Percentiles rank a stretch among this genome's conserved stretches.
Evolutionary conservation across 495 filamentous ascomycete species (phyloP).

Genomic region (Daldinia grandis): DNA sequence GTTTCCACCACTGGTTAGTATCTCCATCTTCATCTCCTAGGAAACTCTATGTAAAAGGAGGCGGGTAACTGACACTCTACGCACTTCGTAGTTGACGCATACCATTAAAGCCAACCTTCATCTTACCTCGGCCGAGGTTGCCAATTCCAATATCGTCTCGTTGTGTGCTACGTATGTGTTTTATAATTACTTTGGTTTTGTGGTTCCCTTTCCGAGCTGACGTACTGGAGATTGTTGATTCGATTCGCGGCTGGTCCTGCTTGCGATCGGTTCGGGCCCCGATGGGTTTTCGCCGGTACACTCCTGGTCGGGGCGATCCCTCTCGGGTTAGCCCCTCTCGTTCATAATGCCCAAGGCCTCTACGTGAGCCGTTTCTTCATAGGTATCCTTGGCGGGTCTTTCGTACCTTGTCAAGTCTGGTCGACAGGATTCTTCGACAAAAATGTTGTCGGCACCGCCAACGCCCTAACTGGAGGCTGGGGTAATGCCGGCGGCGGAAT

Average conservation of each 20-base stretch:
- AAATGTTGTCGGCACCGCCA: slow-evolving; percentile 90
- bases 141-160: slow-evolving; percentile 93
- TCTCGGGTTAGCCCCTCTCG: slow-evolving; percentile 81
- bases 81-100: slow-evolving; percentile 65
- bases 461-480: slow-evolving; percentile 83
- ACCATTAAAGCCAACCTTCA: slow-evolving; percentile 81
- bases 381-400: slow-evolving; percentile 88
- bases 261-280: slow-evolving; percentile 86
- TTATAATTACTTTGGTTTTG: neutral
- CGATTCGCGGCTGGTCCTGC: slow-evolving; percentile 83
- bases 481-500: slow-evolving; percentile 94
- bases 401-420: slow-evolving; percentile 97
- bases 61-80: slow-evolving; percentile 29
- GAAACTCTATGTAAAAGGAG: neutral
- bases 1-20: slow-evolving; percentile 80
- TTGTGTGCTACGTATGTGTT: slow-evolving; percentile 79
- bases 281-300: slow-evolving; percentile 78
- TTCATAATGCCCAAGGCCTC: slow-evolving; percentile 73
- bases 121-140: slow-evolving; percentile 74
- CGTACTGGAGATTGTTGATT: slow-evolving; percentile 69
- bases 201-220: slow-evolving; percentile 11
- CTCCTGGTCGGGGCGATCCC: slow-evolving; percentile 82
- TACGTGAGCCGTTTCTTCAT: slow-evolving; percentile 89
- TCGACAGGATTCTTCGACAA: slow-evolving; percentile 96
- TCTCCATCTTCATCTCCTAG: neutral